Conservation (phyloP, 495 filamentous ascomycete species). For the Penicillium cataractarum region DNA sequence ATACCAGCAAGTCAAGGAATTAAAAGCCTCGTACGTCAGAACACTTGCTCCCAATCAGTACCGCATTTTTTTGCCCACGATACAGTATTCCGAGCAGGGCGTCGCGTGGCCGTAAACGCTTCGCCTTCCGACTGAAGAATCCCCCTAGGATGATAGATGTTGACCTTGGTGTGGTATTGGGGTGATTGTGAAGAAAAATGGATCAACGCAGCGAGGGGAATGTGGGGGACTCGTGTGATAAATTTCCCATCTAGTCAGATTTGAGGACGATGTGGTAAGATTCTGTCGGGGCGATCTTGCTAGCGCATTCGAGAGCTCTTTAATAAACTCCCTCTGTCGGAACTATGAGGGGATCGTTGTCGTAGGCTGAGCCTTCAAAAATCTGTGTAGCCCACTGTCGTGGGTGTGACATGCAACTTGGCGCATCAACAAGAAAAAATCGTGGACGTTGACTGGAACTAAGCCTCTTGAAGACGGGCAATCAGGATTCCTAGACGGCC, state of each 20-base stretch:
- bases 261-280: neutral
- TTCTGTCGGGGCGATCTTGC: neutral
- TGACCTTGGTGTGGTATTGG: neutral
- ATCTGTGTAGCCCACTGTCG: neutral
- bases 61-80: neutral
- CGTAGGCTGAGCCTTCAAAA: neutral
- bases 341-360: neutral
- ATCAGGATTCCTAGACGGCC: slow-evolving; percentile 8
- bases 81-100: neutral
- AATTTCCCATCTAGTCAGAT: neutral
- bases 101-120: neutral
- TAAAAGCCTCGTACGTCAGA: neutral
- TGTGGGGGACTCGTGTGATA: neutral
- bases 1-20: neutral
- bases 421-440: neutral
- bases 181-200: neutral
- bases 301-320: neutral
- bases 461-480: slow-evolving; percentile 21
- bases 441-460: neutral
- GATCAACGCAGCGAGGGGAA: neutral
- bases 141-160: neutral
- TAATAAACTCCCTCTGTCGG: neutral
- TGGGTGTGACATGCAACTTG: neutral
- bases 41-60: neutral
- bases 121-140: neutral